A percentile compares a stretch with the other conserved stretches of the same genome.
Conservation (phyloP, 2,329 filamentous ascomycete species). For the Exophiala aquamarina region DNA sequence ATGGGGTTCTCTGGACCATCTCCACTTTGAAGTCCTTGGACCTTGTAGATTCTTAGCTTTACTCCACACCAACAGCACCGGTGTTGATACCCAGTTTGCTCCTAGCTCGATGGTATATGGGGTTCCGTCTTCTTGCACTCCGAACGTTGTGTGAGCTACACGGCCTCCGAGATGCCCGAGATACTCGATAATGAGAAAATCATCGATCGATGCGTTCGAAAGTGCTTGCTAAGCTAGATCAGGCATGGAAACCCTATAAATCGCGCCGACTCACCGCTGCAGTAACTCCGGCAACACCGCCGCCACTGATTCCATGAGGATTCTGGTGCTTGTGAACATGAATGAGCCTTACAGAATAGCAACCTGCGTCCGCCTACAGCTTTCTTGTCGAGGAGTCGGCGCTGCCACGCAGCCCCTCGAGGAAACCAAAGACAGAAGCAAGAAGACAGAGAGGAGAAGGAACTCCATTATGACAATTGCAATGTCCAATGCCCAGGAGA, state of each 20-base stretch:
- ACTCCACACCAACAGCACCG: background rate
- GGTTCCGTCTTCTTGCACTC: slow-evolving; percentile 49
- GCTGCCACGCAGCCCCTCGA: no score
- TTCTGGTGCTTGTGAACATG: no score
- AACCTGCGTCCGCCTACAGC: no score
- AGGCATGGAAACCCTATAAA: background rate
- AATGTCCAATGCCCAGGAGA: no score
- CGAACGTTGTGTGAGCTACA: slow-evolving; percentile 59
- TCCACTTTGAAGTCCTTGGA: slow-evolving; percentile 43
- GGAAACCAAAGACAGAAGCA: no score
- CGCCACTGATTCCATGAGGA: no score
- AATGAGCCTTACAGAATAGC: no score
- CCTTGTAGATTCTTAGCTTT: slow-evolving; percentile 27
- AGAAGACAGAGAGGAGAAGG: no score
- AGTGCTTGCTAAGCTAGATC: slow-evolving; percentile 53
- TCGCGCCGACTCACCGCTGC: background rate
- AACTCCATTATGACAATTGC: no score
- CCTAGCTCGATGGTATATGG: slow-evolving; percentile 63
- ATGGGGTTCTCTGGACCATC: slow-evolving; percentile 58
- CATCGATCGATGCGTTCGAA: slow-evolving; percentile 58
- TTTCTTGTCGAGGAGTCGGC: no score
- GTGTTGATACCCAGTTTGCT: slow-evolving; percentile 60
- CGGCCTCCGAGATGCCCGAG: slow-evolving; percentile 64
- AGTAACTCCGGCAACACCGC: slow-evolving; percentile 2
- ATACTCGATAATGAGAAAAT: slow-evolving; percentile 67